Base-by-base conservation (phyloP, 345 rosid species). In the Euphorbia pulcherrima region DNA sequence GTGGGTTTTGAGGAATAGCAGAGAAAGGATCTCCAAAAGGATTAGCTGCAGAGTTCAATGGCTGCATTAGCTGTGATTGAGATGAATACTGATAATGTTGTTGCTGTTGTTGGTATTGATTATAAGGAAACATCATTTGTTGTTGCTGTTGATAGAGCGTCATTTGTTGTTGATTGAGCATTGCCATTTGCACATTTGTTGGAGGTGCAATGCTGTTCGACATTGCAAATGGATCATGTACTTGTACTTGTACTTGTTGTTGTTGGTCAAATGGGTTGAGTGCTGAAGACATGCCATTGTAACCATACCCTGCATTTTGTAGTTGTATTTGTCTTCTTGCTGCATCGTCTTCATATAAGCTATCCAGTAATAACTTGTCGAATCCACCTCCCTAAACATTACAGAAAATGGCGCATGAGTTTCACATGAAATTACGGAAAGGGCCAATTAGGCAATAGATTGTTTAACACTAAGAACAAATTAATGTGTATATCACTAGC, bases 331-430 rank as follows among this genome's bases (percentile, higher is more conserved):
- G 97, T 73, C 86, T 86, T 72, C 99, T 85, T 0, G 92, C 87
- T 26, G 75, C 68, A 6, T 89, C 90, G 29, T 94, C 97, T 78
- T 91, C 99, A 11, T 94, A 94, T 53, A 94, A 78, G 81, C 97
- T 91, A 72, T 94, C 96, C 6, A 91, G 87, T 29, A 94, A 69
- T 68, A 94, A 86, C 68, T 76, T 80, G 80, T 94, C 93, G 70
- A 94, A 91, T 23, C 99, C 99, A 39, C 99, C 99, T 1, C 78
- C 99, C 98, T 88, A n/a, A n/a, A n/a, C n/a, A 44, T n/a, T n/a
- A n/a, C n/a, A n/a, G n/a, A n/a, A n/a, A n/a, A n/a, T n/a, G n/a
- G n/a, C n/a, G n/a, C n/a, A n/a, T n/a, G n/a, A n/a, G n/a, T n/a
- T n/a, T n/a, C n/a, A n/a, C n/a, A n/a, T n/a, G n/a, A n/a, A n/a